Percentiles rank a stretch among this genome's conserved stretches.
Conservation (phyloP, 1,284 basidiomycete species). For the Apiotrichum laibachii region DNA sequence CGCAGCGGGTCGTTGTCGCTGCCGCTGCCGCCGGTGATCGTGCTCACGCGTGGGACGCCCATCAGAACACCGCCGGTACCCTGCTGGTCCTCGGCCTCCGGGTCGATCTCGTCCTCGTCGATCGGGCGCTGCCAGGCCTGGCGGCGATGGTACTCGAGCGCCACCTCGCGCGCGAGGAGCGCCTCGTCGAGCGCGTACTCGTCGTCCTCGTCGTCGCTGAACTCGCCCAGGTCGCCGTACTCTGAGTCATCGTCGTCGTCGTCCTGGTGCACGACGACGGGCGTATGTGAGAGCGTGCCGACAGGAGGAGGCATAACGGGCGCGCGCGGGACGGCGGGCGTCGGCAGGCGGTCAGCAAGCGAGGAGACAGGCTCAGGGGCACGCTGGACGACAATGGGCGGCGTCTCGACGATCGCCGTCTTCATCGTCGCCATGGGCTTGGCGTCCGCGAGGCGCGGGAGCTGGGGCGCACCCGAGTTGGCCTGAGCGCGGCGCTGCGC, state of each 20-base stretch:
- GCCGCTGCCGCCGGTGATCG: slow-evolving; percentile 21
- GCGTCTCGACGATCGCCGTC: slow-evolving; percentile 32
- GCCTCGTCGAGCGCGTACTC: slow-evolving; percentile 48
- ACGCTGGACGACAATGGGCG: background rate
- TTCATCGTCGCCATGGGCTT: slow-evolving; percentile 34
- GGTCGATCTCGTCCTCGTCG: slow-evolving; percentile 25
- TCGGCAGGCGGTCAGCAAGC: background rate
- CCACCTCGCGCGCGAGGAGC: slow-evolving; percentile 42
- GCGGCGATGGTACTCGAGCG: slow-evolving; percentile 42
- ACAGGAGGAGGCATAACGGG: background rate
- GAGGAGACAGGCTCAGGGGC: background rate
- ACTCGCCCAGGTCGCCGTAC: slow-evolving; percentile 28
- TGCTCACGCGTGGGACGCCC: slow-evolving; percentile 33
- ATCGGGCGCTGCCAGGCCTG: slow-evolving; percentile 29
- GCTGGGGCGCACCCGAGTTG: background rate
- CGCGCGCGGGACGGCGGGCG: background rate
- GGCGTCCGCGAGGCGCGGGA: slow-evolving; percentile 27
- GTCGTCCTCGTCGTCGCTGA: slow-evolving; percentile 38
- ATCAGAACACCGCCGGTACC: slow-evolving; percentile 28
- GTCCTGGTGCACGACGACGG: slow-evolving; percentile 11
- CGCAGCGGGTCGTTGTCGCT: slow-evolving; percentile 22
- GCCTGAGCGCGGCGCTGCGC: slow-evolving; percentile 22
- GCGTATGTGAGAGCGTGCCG: background rate
- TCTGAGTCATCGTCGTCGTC: slow-evolving; percentile 31
- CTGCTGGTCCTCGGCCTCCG: slow-evolving; percentile 11